Conservation (phyloP, 2,329 filamentous ascomycete genomes). For the Fusarium aywerte region DNA sequence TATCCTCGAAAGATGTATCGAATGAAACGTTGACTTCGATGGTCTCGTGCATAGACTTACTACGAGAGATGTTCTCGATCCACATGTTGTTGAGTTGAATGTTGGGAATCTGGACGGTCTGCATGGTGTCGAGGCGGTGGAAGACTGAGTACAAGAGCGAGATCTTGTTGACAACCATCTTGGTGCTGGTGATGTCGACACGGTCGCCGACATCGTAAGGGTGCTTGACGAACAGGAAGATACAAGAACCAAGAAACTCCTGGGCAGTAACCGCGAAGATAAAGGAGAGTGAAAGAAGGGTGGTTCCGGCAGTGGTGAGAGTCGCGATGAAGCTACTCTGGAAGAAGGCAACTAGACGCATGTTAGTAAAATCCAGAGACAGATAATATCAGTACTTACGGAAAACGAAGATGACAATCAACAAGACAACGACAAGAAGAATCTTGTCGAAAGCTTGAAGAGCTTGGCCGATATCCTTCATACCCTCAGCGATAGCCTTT, state of each 20-base stretch:
- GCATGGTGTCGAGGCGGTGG: conserved; percentile 82
- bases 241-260: conserved; percentile 97
- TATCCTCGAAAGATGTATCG: conserved; percentile 88
- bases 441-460: conserved; percentile 91
- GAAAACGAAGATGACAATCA: conserved; percentile 87
- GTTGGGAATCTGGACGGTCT: conserved; percentile 84
- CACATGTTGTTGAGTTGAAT: conserved; percentile 91
- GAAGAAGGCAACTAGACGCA: conserved; percentile 77
- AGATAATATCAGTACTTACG: conserved; percentile 57
- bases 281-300: conserved; percentile 94
- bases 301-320: conserved; percentile 88
- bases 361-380: conserved; percentile 20
- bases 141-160: conserved; percentile 94
- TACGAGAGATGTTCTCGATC: conserved; percentile 93
- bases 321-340: conserved; percentile 86
- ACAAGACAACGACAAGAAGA: conserved; percentile 80
- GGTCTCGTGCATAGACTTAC: conserved; percentile 89
- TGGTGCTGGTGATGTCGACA: conserved; percentile 78
- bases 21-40: conserved; percentile 84
- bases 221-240: conserved; percentile 99
- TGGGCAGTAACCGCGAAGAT: conserved; percentile 92
- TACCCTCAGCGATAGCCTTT: conserved; percentile 89
- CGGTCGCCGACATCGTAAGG: conserved; percentile 96
- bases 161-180: conserved; percentile 90
- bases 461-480: conserved; percentile 97